A percentile compares a stretch with the other conserved stretches of the same genome.
phyloP scores from a whole-genome alignment of 306 rosid species.

The Inga laurina region DNA sequence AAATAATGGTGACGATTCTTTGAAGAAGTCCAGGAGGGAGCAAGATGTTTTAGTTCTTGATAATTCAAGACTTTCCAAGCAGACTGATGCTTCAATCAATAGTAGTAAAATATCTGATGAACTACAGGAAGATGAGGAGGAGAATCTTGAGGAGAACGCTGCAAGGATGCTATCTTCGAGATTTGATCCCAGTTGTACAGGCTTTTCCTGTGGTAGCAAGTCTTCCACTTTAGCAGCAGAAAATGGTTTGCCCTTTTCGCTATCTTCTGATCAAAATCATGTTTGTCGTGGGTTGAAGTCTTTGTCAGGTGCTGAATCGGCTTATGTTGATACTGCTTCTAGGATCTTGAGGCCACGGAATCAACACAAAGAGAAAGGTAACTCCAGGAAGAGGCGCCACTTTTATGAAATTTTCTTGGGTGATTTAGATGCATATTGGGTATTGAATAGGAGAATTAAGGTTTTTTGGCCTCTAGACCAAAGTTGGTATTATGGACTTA shows the following conservation, averaged over 20 bases:
- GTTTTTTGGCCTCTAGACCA: constrained; percentile 86
- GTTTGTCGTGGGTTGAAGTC: constrained; percentile 46
- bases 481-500: constrained; percentile 77
- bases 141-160: constrained; percentile 89
- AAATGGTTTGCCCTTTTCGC: constrained; percentile 29
- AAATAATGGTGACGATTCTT: constrained; percentile 47
- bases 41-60: constrained; percentile 33
- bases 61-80: constrained; percentile 32
- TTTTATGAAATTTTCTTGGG: constrained; percentile 65
- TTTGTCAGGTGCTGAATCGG: constrained; percentile 56
- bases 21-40: constrained; percentile 52
- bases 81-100: constrained; percentile 44
- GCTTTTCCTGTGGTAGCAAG: constrained; percentile 55
- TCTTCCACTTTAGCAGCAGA: constrained; percentile 45
- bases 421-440: constrained; percentile 68
- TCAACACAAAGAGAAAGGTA: constrained; percentile 52
- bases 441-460: constrained; percentile 65
- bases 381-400: constrained; percentile 67
- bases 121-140: constrained; percentile 60
- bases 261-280: constrained; percentile 50
- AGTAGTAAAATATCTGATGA: constrained; percentile 35
- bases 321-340: constrained; percentile 61
- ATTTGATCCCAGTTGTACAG: constrained; percentile 82
- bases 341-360: constrained; percentile 81
- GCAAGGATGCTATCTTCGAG: constrained; percentile 86